Conservation (phyloP, 2,329 filamentous ascomycete species). For the Talaromyces sp. region DNA sequence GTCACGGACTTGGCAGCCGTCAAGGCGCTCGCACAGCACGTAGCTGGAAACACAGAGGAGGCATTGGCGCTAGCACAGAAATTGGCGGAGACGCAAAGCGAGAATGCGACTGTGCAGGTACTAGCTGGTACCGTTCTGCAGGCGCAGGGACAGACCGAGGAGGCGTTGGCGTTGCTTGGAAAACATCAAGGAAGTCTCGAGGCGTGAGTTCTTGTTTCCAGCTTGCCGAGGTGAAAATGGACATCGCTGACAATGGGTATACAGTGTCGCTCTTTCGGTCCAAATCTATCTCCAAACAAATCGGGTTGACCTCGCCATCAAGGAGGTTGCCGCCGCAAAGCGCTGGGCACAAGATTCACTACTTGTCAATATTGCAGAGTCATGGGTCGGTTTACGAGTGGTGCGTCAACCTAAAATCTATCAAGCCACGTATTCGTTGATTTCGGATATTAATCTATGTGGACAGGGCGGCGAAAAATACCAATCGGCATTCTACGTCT, state of each 20-base stretch:
- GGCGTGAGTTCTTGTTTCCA: slow-evolving; percentile 56
- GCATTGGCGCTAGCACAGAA: slow-evolving; percentile 63
- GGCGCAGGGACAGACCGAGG: slow-evolving; percentile 74
- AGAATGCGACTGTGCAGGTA: slow-evolving; percentile 78
- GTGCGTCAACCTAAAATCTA: slow-evolving; percentile 49
- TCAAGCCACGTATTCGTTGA: too few relatives aligned
- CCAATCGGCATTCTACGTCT: slow-evolving; percentile 95
- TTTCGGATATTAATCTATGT: not conserved
- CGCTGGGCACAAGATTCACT: slow-evolving; percentile 94
- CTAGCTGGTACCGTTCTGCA: slow-evolving; percentile 78
- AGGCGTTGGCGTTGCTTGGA: slow-evolving; percentile 72
- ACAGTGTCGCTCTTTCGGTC: slow-evolving; percentile 74
- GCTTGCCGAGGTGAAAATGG: not conserved
- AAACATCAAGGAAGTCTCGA: slow-evolving; percentile 79
- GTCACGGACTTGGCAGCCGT: slow-evolving; percentile 74
- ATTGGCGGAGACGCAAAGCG: slow-evolving; percentile 62
- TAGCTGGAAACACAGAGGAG: slow-evolving; percentile 56
- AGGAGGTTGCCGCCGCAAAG: slow-evolving; percentile 81
- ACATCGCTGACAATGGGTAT: not conserved
- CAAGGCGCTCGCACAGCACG: slow-evolving; percentile 67
- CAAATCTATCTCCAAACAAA: slow-evolving; percentile 93
- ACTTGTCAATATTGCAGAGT: slow-evolving; percentile 89
- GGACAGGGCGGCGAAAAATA: slow-evolving; percentile 85
- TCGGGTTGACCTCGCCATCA: slow-evolving; percentile 81
- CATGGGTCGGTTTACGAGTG: slow-evolving; percentile 85